Evolutionary conservation across 352 stramenopile species (phyloP).

Genomic region (Phytophthora capsici): DNA sequence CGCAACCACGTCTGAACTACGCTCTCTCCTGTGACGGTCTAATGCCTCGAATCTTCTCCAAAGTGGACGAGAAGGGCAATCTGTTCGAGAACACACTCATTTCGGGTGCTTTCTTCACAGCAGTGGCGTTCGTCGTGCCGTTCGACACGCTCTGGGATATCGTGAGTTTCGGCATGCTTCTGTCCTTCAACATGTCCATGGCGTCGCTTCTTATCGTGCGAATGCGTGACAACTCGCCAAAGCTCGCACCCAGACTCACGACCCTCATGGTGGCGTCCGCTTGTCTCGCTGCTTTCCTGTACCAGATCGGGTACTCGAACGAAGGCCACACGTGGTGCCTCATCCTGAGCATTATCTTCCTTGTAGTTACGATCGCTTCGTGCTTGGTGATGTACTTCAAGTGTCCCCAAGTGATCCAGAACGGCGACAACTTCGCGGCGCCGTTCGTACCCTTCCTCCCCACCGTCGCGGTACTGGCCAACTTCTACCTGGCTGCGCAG

Average conservation of each 20-base stretch:
- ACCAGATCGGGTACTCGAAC: conserved; percentile 61
- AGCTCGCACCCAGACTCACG: conserved; percentile 45
- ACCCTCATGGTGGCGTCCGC: conserved; percentile 42
- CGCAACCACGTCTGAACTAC: conserved; percentile 94
- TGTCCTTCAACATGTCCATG: conserved; percentile 90
- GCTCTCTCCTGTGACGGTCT: conserved; percentile 93
- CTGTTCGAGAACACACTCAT: conserved; percentile 83
- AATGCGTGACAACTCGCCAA: conserved; percentile 57
- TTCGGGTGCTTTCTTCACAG: conserved; percentile 67
- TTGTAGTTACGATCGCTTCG: conserved; percentile 39
- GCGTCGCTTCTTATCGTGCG: conserved; percentile 74
- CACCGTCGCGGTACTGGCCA: conserved; percentile 51
- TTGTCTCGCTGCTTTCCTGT: conserved; percentile 57
- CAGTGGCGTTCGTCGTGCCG: conserved; percentile 73
- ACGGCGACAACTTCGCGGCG: conserved; percentile 61
- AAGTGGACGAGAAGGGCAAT: conserved; percentile 81
- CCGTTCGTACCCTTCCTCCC: conserved; percentile 75
- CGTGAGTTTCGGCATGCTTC: conserved; percentile 86
- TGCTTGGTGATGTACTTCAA: conserved; percentile 53
- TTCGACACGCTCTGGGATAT: conserved; percentile 88
- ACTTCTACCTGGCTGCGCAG: conserved; percentile 78
- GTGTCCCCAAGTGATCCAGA: conserved; percentile 60
- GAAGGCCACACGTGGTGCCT: conserved; percentile 38
- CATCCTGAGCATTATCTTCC: conserved; percentile 52
- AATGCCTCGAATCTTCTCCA: conserved; percentile 91